Percentiles rank a stretch among this genome's conserved stretches.
These are phyloP conservation scores for Allium fistulosum DNA, from an alignment of 106 monocot genomes.

Conservation along the genomic window DNA sequence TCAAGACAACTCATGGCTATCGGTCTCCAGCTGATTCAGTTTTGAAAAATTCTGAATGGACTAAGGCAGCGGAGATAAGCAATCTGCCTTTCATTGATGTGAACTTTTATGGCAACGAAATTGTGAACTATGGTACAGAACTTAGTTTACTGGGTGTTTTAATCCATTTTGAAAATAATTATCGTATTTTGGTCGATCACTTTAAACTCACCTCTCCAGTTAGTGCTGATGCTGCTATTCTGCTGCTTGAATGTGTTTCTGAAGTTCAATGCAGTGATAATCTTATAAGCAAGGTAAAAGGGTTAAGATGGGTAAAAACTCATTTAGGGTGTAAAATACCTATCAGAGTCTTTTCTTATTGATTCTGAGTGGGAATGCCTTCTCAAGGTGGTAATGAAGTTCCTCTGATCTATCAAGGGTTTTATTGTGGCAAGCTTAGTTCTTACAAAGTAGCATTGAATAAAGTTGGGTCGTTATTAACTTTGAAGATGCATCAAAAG, in stretches of 20 bases:
- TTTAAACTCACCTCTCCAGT: slow-evolving; percentile 9
- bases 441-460: slow-evolving; percentile 29
- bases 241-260: slow-evolving; percentile 28
- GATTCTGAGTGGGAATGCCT: slow-evolving; percentile 31
- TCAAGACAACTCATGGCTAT: slow-evolving; percentile 26
- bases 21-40: slow-evolving; percentile 25
- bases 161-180: slow-evolving; percentile 10
- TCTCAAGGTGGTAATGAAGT: slow-evolving; percentile 19
- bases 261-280: slow-evolving; percentile 3
- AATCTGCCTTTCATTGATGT: slow-evolving; percentile 38
- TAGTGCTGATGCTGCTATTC: slow-evolving; percentile 12
- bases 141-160: slow-evolving; percentile 39
- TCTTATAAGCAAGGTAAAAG: slow-evolving; percentile 13
- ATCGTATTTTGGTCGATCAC: slow-evolving; percentile 24
- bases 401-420: slow-evolving; percentile 31
- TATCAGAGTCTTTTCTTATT: slow-evolving; percentile 17
- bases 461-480: slow-evolving; percentile 15
- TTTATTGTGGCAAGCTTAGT: slow-evolving; percentile 20
- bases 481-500: too few species aligned
- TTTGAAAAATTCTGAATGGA: slow-evolving; percentile 27
- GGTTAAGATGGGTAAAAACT: slow-evolving; percentile 31
- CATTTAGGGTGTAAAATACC: slow-evolving; percentile 28
- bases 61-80: slow-evolving; percentile 17
- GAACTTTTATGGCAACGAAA: slow-evolving; percentile 24
- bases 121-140: slow-evolving; percentile 22